Base-by-base conservation (phyloP, 495 filamentous ascomycete species). In the Apiosordaria backusii region DNA sequence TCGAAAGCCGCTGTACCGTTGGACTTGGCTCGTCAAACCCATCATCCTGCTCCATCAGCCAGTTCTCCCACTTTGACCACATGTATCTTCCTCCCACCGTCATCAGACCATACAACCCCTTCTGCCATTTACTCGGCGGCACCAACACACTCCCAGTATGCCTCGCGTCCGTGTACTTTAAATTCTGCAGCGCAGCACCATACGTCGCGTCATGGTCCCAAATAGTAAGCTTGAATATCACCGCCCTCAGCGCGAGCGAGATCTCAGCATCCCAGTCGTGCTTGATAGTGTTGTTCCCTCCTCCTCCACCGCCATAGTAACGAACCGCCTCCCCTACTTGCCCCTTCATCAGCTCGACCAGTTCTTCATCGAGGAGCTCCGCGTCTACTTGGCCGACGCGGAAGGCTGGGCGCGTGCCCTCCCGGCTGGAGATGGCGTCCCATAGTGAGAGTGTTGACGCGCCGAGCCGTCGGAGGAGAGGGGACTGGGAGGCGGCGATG, bases 191-290 rank as follows among this genome's bases (percentile, higher is more conserved):
- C 4, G 90, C 88, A 18, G 96, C 96, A 64, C 95, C 95, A 74
- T 99, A 99, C 0, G 91, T 93, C 21, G 96, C 90, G 78, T 97
- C 79, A 75, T 97, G 91, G 74, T 98, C 93, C 95, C 95, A 99
- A 60, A 98, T 90, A 1, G 90, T 90, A 66, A 99, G 84, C 75
- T 98, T 98, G 82, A 96, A 99, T 18, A 99, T 81, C 2, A 93
- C 81, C 6, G 88, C 86, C 15, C 96, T 86, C 62, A 99, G 82
- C 0, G 80, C 83, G 22, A 97, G 81, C 61, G 89, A 82, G 55
- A 98, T 93, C 77, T 98, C 95, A 54, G 91, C 82, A 4, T 88
- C 88, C 89, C 90, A 97, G 60, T 96, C 90, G 71, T 96, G 91
- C 62, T 82, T 78, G 18, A 85, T 65, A 35, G 62, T 60, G 29